Evolutionary conservation across 2,329 filamentous ascomycete species (phyloP).

Genomic region (Ophioceras dolichostomum): DNA sequence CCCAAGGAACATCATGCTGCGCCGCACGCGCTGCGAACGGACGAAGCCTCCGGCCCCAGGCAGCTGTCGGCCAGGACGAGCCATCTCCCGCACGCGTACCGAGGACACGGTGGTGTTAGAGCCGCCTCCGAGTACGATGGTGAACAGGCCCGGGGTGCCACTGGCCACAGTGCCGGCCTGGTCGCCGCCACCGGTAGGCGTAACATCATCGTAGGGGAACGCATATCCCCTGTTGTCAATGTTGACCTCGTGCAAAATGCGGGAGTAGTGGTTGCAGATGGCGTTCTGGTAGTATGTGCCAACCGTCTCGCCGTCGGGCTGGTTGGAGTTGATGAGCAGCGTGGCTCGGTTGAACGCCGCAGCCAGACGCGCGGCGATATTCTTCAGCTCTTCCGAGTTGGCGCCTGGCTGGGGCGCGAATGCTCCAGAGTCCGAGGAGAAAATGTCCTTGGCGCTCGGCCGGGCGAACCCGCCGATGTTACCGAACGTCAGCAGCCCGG

Average conservation of each 20-base stretch:
- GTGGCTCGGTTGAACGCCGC: constrained; percentile 68
- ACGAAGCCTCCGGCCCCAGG: too few species aligned
- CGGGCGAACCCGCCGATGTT: constrained; percentile 26
- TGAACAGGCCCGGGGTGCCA: constrained; percentile 39
- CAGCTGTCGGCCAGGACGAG: not conserved
- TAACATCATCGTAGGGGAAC: constrained; percentile 62
- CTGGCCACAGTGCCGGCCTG: constrained; percentile 53
- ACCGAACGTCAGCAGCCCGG: constrained; percentile 26
- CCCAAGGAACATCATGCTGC: too few species aligned
- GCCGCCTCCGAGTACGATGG: constrained; percentile 40
- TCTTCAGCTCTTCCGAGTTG: not conserved
- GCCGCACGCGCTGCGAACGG: not conserved
- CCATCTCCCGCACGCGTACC: not conserved
- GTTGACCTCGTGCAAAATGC: constrained; percentile 50
- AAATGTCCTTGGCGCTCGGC: constrained; percentile 36
- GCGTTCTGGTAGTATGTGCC: constrained; percentile 37
- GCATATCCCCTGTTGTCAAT: constrained; percentile 52
- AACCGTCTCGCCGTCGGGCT: constrained; percentile 37
- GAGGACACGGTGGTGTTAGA: not conserved
- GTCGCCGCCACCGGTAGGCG: constrained; percentile 37
- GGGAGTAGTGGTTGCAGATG: constrained; percentile 54
- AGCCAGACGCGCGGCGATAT: constrained; percentile 57
- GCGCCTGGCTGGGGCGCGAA: constrained; percentile 26
- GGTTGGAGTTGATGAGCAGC: constrained; percentile 38
- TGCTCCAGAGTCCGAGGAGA: constrained; percentile 41